Percentiles rank a stretch among this genome's conserved stretches.
phyloP scores from a whole-genome alignment of 306 rosid genomes.

The Dryas alaskensis region DNA sequence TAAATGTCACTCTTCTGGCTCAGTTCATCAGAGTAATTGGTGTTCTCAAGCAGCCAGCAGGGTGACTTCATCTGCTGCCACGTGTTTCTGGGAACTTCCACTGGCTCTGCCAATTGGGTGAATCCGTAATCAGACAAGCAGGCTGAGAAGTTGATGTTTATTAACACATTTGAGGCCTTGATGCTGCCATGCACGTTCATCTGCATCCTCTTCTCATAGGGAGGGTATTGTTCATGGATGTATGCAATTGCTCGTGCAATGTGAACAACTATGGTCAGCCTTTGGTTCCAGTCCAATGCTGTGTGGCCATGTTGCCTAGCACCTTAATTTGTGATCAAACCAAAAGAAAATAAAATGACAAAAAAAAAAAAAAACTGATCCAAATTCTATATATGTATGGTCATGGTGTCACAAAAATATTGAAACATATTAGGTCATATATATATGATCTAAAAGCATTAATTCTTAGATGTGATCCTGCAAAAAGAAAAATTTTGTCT shows the following conservation, averaged over 20 bases:
- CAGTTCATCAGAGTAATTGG: not conserved
- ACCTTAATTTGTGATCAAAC: conserved; percentile 8
- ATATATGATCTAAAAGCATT: too few species aligned
- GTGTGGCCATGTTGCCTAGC: conserved; percentile 28
- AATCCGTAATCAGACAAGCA: conserved; percentile 26
- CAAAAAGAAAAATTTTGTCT: too few species aligned
- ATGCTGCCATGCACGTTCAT: conserved; percentile 29
- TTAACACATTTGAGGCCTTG: conserved; percentile 22
- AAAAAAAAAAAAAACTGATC: too few species aligned
- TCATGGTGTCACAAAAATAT: not conserved
- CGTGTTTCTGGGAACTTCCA: not conserved
- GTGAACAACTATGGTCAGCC: conserved; percentile 24
- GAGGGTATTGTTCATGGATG: conserved; percentile 18
- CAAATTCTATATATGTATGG: not conserved
- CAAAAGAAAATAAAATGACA: not conserved
- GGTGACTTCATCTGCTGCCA: not conserved
- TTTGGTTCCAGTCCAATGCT: conserved; percentile 28
- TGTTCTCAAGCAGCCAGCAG: not conserved
- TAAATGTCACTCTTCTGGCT: conserved; percentile 25
- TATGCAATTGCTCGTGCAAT: conserved; percentile 19
- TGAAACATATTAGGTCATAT: not conserved
- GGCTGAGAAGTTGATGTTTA: conserved; percentile 28
- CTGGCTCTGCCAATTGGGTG: conserved; percentile 19
- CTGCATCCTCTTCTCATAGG: conserved; percentile 14
- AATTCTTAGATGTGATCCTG: too few species aligned